A percentile compares a stretch with the other conserved stretches of the same genome.
Conservation (phyloP, 768 basidiomycete species). For the Sistotremastrum suecicum region DNA sequence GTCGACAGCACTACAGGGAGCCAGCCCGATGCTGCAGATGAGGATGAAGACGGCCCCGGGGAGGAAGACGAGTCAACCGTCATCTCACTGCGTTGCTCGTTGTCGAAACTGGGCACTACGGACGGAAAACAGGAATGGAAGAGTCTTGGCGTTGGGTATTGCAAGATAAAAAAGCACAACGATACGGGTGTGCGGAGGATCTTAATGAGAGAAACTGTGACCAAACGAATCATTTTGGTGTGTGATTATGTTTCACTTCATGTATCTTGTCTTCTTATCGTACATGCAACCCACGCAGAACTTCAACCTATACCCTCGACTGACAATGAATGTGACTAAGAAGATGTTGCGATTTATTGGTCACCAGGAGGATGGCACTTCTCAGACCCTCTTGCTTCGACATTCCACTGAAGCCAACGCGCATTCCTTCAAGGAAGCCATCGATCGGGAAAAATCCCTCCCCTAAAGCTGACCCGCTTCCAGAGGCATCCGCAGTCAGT, state of each 20-base stretch:
- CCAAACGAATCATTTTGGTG: slow-evolving; percentile 64
- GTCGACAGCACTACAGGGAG: not conserved
- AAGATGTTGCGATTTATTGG: slow-evolving; percentile 53
- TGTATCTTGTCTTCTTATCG: not conserved
- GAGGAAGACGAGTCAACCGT: slow-evolving; percentile 67
- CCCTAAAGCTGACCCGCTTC: slow-evolving; percentile 23
- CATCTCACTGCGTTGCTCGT: slow-evolving; percentile 19
- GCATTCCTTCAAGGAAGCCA: slow-evolving; percentile 35
- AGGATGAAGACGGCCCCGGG: slow-evolving; percentile 60
- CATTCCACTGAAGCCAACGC: slow-evolving; percentile 47
- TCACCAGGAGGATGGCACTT: slow-evolving; percentile 39
- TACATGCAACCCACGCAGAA: slow-evolving; percentile 32
- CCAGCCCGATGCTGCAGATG: slow-evolving; percentile 1
- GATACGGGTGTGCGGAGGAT: slow-evolving; percentile 41
- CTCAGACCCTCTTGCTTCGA: slow-evolving; percentile 49
- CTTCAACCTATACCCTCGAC: slow-evolving; percentile 47
- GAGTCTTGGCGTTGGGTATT: slow-evolving; percentile 49
- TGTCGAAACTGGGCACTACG: slow-evolving; percentile 45
- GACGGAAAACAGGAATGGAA: slow-evolving; percentile 39
- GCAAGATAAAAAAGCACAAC: slow-evolving; percentile 63
- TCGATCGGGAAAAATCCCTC: slow-evolving; percentile 49
- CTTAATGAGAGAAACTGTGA: slow-evolving; percentile 57
- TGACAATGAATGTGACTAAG: slow-evolving; percentile 39
- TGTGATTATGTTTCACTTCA: slow-evolving; percentile 16
- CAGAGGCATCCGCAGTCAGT: not conserved